These are phyloP conservation scores for Miscanthus lutarioriparius DNA, from an alignment of 176 grass and related monocot species.

Conservation along the genomic window DNA sequence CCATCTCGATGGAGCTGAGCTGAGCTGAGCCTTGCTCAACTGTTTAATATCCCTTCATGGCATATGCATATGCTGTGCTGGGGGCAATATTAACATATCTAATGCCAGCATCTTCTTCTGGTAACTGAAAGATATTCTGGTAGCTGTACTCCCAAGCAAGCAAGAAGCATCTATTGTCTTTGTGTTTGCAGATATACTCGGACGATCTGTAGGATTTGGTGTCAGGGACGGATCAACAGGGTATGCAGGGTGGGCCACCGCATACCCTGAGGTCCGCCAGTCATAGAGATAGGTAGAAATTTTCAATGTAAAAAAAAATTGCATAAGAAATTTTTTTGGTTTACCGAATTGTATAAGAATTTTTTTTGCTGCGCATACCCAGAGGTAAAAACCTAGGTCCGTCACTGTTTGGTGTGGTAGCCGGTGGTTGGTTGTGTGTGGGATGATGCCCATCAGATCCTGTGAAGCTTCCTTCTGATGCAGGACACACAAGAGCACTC, in stretches of 20 bases:
- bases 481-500: neutral
- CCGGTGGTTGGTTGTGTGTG: slow-evolving; percentile 3
- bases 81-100: slow-evolving; percentile 34
- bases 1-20: slow-evolving; percentile 22
- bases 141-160: slow-evolving; percentile 40
- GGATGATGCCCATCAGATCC: slow-evolving; percentile 27
- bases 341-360: too few species aligned
- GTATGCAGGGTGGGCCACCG: too few species aligned
- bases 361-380: too few species aligned
- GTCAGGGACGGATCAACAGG: too few species aligned
- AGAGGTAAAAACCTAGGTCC: too few species aligned
- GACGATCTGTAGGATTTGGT: slow-evolving; percentile 20
- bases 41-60: slow-evolving; percentile 12
- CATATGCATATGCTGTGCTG: neutral
- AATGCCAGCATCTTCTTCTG: slow-evolving; percentile 51
- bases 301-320: too few species aligned
- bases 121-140: slow-evolving; percentile 30
- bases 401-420: neutral
- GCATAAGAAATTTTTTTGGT: too few species aligned
- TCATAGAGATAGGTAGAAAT: too few species aligned
- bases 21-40: slow-evolving; percentile 25
- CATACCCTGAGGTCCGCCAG: too few species aligned
- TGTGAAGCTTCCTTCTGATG: slow-evolving; percentile 44
- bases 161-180: slow-evolving; percentile 55
- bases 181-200: slow-evolving; percentile 3